Conservation (phyloP, 768 basidiomycete genomes). For the Termitomyces sp. region DNA sequence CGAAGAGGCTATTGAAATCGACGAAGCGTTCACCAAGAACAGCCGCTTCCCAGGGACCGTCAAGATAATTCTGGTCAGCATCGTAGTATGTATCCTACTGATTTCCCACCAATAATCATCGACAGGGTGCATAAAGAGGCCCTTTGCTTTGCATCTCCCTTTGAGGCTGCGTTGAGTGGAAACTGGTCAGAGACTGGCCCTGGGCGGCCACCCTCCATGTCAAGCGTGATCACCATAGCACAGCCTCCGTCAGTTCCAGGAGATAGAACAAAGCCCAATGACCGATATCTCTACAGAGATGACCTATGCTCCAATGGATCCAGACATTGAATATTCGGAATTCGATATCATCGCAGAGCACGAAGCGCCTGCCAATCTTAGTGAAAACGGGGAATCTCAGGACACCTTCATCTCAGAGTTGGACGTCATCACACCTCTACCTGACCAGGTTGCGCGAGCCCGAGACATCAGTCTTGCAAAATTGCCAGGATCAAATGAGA, state of each 20-base stretch:
- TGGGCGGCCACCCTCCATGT: conserved; percentile 71
- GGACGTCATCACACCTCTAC: background rate
- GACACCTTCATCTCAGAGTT: conserved; percentile 15
- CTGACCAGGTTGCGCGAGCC: conserved; percentile 31
- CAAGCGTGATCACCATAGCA: conserved; percentile 80
- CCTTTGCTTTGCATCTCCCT: conserved; percentile 88
- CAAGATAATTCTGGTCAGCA: conserved; percentile 90
- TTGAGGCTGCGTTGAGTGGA: conserved; percentile 85
- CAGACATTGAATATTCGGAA: conserved; percentile 42
- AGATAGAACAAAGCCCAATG: conserved; percentile 28
- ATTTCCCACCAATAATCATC: conserved; percentile 1
- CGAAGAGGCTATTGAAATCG: conserved; percentile 70
- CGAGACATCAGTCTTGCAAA: conserved; percentile 55
- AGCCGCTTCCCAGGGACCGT: conserved; percentile 77
- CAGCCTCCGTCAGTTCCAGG: conserved; percentile 62
- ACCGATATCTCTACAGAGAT: conserved; percentile 44
- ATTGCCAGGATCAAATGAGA: conserved; percentile 34
- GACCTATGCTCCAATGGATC: conserved; percentile 54
- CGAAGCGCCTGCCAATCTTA: conserved; percentile 32
- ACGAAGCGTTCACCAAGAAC: conserved; percentile 70
- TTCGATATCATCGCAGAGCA: conserved; percentile 30
- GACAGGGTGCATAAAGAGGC: conserved; percentile 88
- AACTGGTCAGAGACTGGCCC: conserved; percentile 79
- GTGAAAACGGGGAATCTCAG: conserved; percentile 22
- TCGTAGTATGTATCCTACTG: background rate